Percentiles rank a stretch among this genome's conserved stretches.
Evolutionary conservation across 2,329 filamentous ascomycete species (phyloP).

Genomic region (Sordariomycetes sp.): DNA sequence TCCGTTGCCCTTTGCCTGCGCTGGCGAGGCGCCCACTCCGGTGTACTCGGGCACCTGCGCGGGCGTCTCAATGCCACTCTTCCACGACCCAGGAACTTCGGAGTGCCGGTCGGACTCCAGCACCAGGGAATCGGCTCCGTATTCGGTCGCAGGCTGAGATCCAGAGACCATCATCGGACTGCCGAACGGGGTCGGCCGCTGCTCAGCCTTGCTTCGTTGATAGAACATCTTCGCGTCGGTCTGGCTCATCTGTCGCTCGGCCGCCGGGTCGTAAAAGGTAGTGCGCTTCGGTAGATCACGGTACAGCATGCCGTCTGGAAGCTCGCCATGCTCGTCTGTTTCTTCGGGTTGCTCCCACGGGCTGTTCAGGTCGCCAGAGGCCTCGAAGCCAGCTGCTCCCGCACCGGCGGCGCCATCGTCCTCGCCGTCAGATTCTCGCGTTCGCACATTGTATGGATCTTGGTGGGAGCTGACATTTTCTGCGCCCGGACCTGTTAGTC

Average conservation of each 20-base stretch:
- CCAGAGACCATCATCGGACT: constrained; percentile 34
- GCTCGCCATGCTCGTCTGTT: constrained; percentile 16
- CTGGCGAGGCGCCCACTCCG: background rate
- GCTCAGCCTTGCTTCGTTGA: constrained; percentile 63
- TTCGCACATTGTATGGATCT: constrained; percentile 9
- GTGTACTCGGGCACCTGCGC: background rate
- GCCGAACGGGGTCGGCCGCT: constrained; percentile 29
- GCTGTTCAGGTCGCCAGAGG: constrained; percentile 8
- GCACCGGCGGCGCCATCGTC: constrained; percentile 12
- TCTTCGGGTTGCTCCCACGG: constrained; percentile 9
- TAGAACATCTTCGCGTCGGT: constrained; percentile 95
- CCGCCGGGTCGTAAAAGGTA: constrained; percentile 86
- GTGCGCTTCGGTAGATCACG: constrained; percentile 60
- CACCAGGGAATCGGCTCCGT: constrained; percentile 23
- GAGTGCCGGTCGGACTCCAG: constrained; percentile 12
- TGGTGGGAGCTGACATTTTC: constrained; percentile 1
- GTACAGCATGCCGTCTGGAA: constrained; percentile 48
- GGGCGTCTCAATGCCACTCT: background rate
- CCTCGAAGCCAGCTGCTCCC: constrained; percentile 12
- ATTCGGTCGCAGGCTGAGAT: constrained; percentile 23
- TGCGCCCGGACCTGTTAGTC: background rate
- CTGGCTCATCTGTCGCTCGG: constrained; percentile 90
- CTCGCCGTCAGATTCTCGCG: constrained; percentile 21
- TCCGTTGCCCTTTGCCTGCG: background rate
- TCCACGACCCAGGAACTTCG: constrained; percentile 1